Evolutionary conservation across 176 grass and related monocot species (phyloP).

Genomic region (Ananas comosus): DNA sequence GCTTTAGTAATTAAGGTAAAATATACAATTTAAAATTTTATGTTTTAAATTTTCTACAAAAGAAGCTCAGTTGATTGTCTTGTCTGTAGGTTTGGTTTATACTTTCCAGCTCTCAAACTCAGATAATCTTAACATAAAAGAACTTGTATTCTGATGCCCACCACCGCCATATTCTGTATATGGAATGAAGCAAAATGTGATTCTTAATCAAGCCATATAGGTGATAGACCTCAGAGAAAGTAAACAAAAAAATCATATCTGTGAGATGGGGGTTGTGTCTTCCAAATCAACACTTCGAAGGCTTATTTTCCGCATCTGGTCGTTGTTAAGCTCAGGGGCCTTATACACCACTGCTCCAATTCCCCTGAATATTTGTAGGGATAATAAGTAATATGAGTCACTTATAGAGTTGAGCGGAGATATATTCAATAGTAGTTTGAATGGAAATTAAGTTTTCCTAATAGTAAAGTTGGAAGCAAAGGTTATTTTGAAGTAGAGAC

Average conservation of each 20-base stretch:
- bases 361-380: slow-evolving; percentile 36
- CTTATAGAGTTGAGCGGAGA: neutral
- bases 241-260: slow-evolving; percentile 11
- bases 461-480: neutral
- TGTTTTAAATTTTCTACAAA: too few relatives aligned
- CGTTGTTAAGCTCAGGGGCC: slow-evolving; percentile 57
- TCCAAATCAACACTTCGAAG: slow-evolving; percentile 71
- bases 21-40: too few relatives aligned
- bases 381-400: neutral
- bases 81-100: neutral
- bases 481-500: too few relatives aligned
- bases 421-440: neutral
- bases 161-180: slow-evolving; percentile 68
- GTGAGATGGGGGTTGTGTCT: slow-evolving; percentile 68
- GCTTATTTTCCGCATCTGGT: slow-evolving; percentile 72
- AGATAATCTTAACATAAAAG: slow-evolving; percentile 59
- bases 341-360: slow-evolving; percentile 88
- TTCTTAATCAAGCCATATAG: neutral
- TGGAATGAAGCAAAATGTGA: slow-evolving; percentile 14
- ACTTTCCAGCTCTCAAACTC: slow-evolving; percentile 84
- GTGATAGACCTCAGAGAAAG: slow-evolving; percentile 5
- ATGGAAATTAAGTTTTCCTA: neutral
- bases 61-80: neutral
- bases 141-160: slow-evolving; percentile 64
- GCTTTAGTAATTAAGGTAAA: too few relatives aligned